Percentiles rank a stretch among this genome's conserved stretches.
These are phyloP conservation scores for Cryptococcus neoformans DNA, from an alignment of 1,284 basidiomycete genomes.

Conservation along the genomic window DNA sequence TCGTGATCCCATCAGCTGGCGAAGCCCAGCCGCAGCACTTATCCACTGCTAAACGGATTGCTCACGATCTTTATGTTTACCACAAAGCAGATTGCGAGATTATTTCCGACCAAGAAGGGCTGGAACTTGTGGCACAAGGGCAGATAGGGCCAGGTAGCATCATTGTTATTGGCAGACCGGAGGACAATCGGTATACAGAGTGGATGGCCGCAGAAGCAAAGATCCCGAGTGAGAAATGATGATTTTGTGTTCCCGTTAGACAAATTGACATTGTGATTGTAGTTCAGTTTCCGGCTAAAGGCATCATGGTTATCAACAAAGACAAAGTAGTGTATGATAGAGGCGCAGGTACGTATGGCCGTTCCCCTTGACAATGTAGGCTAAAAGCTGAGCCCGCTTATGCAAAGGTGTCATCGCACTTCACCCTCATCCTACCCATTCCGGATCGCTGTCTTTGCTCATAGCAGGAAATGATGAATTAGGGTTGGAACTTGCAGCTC, in stretches of 20 bases:
- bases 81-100: slow-evolving; percentile 67
- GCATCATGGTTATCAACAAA: slow-evolving; percentile 23
- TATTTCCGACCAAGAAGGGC: slow-evolving; percentile 53
- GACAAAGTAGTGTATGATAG: slow-evolving; percentile 32
- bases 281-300: slow-evolving; percentile 42
- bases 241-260: background rate
- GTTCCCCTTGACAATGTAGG: no score
- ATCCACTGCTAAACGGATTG: slow-evolving; percentile 61
- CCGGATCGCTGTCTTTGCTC: slow-evolving; percentile 55
- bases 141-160: slow-evolving; percentile 53
- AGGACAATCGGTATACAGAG: slow-evolving; percentile 36
- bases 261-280: background rate
- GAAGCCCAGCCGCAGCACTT: slow-evolving; percentile 21
- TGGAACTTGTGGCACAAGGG: slow-evolving; percentile 21
- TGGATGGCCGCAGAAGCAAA: slow-evolving; percentile 27
- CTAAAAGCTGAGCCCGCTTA: no score
- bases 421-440: slow-evolving; percentile 61
- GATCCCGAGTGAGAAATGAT: slow-evolving; percentile 26
- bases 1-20: slow-evolving; percentile 55
- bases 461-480: slow-evolving; percentile 58
- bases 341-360: slow-evolving; percentile 33
- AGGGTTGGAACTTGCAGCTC: slow-evolving; percentile 62
- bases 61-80: slow-evolving; percentile 65
- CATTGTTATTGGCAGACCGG: slow-evolving; percentile 51
- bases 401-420: slow-evolving; percentile 61